Base-by-base conservation (phyloP, 768 basidiomycete species). In the Tulasnella sp. region DNA sequence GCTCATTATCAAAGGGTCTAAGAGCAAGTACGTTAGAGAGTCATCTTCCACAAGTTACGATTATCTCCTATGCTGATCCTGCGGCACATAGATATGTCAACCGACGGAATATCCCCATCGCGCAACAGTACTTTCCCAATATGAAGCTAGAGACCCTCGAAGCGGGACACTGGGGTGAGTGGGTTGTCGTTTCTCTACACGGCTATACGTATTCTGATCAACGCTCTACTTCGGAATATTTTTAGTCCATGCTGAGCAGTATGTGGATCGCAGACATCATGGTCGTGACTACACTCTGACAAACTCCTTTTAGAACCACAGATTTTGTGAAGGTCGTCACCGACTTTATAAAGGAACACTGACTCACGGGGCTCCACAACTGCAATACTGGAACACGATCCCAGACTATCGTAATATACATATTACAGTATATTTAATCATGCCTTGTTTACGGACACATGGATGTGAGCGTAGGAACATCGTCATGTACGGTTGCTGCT, bases 81-180 rank as follows among this genome's bases (percentile, higher is more conserved):
- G n/a, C n/a, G n/a, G n/a, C n/a, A n/a, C 19, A 29, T 59, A 85
- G 85, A 53, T 91, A 85, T 70, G 81, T 92, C 67, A 92, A 90
- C 63, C 71, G 75, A 24, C 74, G 80, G 56, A 90, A 92, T 66
- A 70, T 82, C 5, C 79, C 80, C 0, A 63, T 78, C 4, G 78
- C 83, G 42, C 68, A 78, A 60, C 67, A 74, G 27, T 89, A 88
- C 70, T 96, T 94, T 72, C 91, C 92, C 0, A 72, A 76, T 38
- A 78, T 80, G 74, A 67, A 64, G 9, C 65, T 93, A 8, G 78
- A 82, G 66, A 75, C 70, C 24, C 70, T 94, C 25, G 83, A 90
- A 60, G 73, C 91, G 0, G 82, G 84, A 0, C 92, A 97, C 70
- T 97, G 92, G 92, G 85, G 87, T 88, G 67, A 62, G 81, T 38